phyloP scores from a whole-genome alignment of 805 yeast species.

The Metschnikowia rubicola region DNA sequence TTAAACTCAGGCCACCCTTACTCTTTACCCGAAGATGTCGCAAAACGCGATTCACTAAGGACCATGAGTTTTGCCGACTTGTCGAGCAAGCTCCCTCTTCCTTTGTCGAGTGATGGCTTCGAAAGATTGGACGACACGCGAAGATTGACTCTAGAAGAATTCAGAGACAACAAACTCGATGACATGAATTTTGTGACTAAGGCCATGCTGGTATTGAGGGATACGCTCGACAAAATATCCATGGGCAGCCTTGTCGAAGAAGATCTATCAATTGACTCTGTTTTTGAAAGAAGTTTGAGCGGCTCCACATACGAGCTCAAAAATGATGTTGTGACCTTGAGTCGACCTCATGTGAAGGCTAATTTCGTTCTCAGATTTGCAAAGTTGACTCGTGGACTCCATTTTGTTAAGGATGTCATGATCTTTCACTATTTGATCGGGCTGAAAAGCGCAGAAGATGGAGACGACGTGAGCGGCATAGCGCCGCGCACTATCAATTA shows the following conservation, averaged over 20 bases:
- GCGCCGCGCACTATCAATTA: constrained; percentile 9
- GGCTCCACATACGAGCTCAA: constrained; percentile 4
- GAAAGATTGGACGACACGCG: constrained; percentile 1
- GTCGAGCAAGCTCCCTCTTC: constrained; percentile 18
- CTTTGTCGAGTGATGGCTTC: constrained; percentile 15
- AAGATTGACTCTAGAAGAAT: constrained; percentile 1
- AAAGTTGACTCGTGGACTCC: constrained; percentile 18
- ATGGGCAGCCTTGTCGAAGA: constrained; percentile 6
- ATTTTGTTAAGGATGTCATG: constrained; percentile 29
- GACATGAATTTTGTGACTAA: constrained; percentile 12
- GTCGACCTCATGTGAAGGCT: constrained; percentile 32
- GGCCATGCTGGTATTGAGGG: constrained; percentile 13
- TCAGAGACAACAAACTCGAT: constrained; percentile 3
- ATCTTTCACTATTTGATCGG: constrained; percentile 34
- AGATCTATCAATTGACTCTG: constrained; percentile 1
- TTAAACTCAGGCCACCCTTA: constrained; percentile 22
- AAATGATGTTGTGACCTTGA: constrained; percentile 30
- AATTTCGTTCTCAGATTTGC: constrained; percentile 28
- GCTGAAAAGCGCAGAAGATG: neutral
- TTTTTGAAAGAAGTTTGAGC: constrained; percentile 7
- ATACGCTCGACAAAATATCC: constrained; percentile 12
- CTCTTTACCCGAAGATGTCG: constrained; percentile 8
- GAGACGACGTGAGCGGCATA: neutral
- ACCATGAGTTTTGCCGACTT: constrained; percentile 11
- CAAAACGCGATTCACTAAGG: constrained; percentile 2